Percentiles rank a stretch among this genome's conserved stretches.
These are phyloP conservation scores for Mrakia frigida DNA, from an alignment of 768 basidiomycete genomes.

Conservation along the genomic window DNA sequence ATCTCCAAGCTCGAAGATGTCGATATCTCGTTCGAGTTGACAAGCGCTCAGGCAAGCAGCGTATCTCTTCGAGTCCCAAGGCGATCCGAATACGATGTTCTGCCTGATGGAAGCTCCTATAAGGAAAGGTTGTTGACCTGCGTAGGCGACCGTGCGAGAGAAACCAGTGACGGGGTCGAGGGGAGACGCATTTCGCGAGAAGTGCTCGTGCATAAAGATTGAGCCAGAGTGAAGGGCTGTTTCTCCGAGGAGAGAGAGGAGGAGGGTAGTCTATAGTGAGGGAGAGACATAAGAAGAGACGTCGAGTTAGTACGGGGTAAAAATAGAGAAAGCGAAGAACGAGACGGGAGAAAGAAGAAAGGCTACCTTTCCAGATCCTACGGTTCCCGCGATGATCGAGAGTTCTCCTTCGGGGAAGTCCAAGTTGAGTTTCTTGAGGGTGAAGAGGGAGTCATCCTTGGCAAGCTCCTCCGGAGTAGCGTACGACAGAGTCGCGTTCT, in stretches of 20 bases:
- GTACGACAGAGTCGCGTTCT: slow-evolving; percentile 41
- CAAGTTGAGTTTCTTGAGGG: slow-evolving; percentile 37
- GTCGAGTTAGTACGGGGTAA: no score
- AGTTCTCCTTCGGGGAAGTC: slow-evolving; percentile 37
- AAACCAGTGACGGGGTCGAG: slow-evolving; percentile 23
- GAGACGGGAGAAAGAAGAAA: not conserved
- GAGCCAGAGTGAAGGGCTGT: slow-evolving; percentile 19
- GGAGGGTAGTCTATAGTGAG: slow-evolving; percentile 34
- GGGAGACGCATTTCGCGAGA: not conserved
- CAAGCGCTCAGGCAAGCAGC: slow-evolving; percentile 72
- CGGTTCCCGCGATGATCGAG: slow-evolving; percentile 39
- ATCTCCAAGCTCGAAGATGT: slow-evolving; percentile 76
- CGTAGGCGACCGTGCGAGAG: slow-evolving; percentile 28
- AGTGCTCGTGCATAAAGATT: slow-evolving; percentile 29
- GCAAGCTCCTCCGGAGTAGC: slow-evolving; percentile 34
- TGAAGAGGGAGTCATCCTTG: slow-evolving; percentile 29
- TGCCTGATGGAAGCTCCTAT: slow-evolving; percentile 22
- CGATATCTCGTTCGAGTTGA: slow-evolving; percentile 63
- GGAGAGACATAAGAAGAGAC: not conserved
- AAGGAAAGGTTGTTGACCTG: slow-evolving; percentile 24
- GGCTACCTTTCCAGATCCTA: slow-evolving; percentile 38
- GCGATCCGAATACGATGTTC: slow-evolving; percentile 29
- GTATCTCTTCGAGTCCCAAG: slow-evolving; percentile 61
- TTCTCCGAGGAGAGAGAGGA: slow-evolving; percentile 40
- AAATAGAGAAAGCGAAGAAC: not conserved